These are phyloP conservation scores for Rhodomyrtus tomentosa DNA, from an alignment of 345 rosid genomes.

Conservation along the genomic window DNA sequence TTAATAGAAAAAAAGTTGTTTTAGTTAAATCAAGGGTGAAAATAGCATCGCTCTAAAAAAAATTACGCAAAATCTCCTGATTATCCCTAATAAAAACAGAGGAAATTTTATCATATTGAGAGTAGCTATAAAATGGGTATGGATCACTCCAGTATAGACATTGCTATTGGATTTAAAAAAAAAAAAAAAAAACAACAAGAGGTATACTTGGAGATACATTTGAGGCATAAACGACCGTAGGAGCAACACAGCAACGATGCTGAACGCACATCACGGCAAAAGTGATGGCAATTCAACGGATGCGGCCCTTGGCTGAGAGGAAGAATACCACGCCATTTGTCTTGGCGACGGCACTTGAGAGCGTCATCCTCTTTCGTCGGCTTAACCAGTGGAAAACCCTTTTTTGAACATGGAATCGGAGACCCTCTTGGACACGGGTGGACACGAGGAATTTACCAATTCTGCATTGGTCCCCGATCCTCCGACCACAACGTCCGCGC, in stretches of 20 bases:
- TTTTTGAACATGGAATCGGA: not conserved
- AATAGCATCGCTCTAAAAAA: not conserved
- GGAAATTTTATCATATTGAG: not conserved
- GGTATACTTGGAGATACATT: not conserved
- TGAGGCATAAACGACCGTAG: accelerated
- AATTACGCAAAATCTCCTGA: not conserved
- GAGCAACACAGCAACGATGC: not conserved
- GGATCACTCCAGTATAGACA: not conserved
- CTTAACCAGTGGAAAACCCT: not conserved
- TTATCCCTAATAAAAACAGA: not conserved
- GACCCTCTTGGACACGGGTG: not conserved
- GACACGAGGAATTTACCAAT: not conserved
- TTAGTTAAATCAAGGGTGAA: too few relatives aligned
- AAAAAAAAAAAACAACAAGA: too few relatives aligned
- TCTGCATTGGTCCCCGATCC: not conserved
- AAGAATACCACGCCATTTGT: not conserved
- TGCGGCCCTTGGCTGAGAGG: too few relatives aligned
- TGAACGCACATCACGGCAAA: not conserved
- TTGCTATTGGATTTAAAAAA: not conserved
- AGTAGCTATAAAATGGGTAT: not conserved
- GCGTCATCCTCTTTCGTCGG: not conserved
- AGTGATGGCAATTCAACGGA: not conserved
- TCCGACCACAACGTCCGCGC: not conserved
- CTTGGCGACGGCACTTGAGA: not conserved
- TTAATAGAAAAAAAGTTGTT: not conserved